Evolutionary conservation across 257 asterid genomes (phyloP).

Genomic region (Nyctanthes arbortristis): DNA sequence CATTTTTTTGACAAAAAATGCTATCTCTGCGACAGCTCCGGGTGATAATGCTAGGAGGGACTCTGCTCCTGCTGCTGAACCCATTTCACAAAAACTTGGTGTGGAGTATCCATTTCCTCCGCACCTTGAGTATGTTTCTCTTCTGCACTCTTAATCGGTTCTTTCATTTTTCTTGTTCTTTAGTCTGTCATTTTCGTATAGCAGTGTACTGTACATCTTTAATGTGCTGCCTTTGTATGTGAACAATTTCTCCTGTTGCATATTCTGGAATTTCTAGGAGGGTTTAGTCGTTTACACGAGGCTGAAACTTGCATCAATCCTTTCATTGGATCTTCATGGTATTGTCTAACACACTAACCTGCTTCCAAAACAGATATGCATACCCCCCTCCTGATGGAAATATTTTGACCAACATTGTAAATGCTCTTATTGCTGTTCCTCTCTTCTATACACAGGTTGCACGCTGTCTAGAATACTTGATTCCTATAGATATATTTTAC

Average conservation of each 20-base stretch:
- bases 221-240: constrained; percentile 3
- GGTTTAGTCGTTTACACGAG: constrained; percentile 14
- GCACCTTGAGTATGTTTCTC: constrained; percentile 74
- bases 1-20: constrained; percentile 28
- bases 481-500: constrained; percentile 2
- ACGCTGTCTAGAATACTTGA: constrained; percentile 5
- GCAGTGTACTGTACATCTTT: neutral
- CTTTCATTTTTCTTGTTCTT: constrained; percentile 9
- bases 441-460: constrained; percentile 90
- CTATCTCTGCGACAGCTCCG: constrained; percentile 29
- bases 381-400: constrained; percentile 96
- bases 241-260: neutral
- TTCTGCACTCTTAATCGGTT: constrained; percentile 3
- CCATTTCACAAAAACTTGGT: constrained; percentile 84
- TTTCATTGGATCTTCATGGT: constrained; percentile 9
- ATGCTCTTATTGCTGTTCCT: constrained; percentile 98
- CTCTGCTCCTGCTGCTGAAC: constrained; percentile 39
- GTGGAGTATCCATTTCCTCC: constrained; percentile 93
- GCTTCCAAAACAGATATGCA: constrained; percentile 62
- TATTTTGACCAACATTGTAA: constrained; percentile 84
- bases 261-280: neutral
- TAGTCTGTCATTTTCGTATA: constrained; percentile 2
- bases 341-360: constrained; percentile 12
- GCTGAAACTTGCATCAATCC: constrained; percentile 15
- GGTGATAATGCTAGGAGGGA: constrained; percentile 30